Conservation (phyloP, 108 stramenopile genomes). For the Cyclotella kingstonii region DNA sequence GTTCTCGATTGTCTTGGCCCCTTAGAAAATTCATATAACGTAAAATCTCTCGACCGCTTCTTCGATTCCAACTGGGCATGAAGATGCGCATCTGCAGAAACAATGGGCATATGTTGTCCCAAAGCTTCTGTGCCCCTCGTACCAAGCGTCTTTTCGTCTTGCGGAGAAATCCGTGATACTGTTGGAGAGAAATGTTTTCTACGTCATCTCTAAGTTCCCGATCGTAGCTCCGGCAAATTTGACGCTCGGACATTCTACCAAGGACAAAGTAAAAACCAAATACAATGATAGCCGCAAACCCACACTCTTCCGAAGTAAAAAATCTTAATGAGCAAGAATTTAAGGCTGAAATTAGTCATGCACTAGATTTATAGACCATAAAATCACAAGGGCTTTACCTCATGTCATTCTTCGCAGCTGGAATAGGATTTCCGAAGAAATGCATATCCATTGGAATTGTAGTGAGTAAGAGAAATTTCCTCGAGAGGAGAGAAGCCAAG, state of each 20-base stretch:
- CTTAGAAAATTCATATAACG: slow-evolving; percentile 43
- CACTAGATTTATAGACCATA: too few relatives aligned
- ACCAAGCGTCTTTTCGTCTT: background rate
- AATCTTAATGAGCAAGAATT: background rate
- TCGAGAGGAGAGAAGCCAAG: slow-evolving; percentile 49
- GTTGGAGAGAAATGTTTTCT: background rate
- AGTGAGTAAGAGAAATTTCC: slow-evolving; percentile 34
- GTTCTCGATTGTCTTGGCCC: slow-evolving; percentile 35
- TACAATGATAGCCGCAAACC: slow-evolving; percentile 25
- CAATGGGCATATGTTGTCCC: slow-evolving; percentile 56
- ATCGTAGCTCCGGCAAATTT: slow-evolving; percentile 51
- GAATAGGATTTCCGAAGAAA: background rate
- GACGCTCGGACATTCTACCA: slow-evolving; percentile 58
- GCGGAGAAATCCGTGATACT: slow-evolving; percentile 29
- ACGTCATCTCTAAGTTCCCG: slow-evolving; percentile 31
- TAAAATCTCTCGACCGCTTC: slow-evolving; percentile 38
- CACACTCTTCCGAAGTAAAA: slow-evolving; percentile 27
- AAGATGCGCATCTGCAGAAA: slow-evolving; percentile 53
- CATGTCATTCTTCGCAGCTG: background rate
- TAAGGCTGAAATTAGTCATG: background rate
- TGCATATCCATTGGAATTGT: slow-evolving; percentile 3
- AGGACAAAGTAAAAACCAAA: slow-evolving; percentile 45
- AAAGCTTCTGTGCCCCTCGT: slow-evolving; percentile 10
- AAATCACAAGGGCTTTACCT: too few relatives aligned
- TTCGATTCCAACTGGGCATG: slow-evolving; percentile 55